Conservation (phyloP, 345 rosid species). For the Noccaea bulbosa region DNA sequence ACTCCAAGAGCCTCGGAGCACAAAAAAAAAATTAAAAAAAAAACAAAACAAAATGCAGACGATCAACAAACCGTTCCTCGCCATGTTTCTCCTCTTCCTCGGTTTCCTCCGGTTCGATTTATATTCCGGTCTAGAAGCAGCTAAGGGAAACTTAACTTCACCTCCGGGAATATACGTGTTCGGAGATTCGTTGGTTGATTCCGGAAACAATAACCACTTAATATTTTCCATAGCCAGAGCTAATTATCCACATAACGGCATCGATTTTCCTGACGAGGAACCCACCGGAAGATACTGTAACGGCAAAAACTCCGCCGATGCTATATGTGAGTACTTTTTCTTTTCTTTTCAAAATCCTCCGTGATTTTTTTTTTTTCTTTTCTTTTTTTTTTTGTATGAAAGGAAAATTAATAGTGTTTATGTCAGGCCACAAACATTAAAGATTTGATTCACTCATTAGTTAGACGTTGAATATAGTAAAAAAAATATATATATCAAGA, state of each 20-base stretch:
- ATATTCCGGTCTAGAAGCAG: not conserved
- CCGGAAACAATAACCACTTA: conserved; percentile 50
- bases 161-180: conserved; percentile 48
- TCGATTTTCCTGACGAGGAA: conserved; percentile 48
- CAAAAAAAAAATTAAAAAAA: not conserved
- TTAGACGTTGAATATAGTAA: not conserved
- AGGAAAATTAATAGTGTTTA: not conserved
- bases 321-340: conserved; percentile 24
- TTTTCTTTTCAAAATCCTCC: not conserved
- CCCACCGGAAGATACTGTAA: conserved; percentile 55
- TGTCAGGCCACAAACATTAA: conserved; percentile 9
- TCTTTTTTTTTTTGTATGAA: no score
- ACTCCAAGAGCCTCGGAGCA: not conserved
- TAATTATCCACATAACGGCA: conserved; percentile 47
- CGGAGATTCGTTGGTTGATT: conserved; percentile 54
- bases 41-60: not conserved
- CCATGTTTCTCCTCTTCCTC: not conserved
- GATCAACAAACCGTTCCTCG: not conserved
- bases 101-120: conserved; percentile 3
- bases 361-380: no score
- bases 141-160: not conserved
- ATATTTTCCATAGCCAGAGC: conserved; percentile 37
- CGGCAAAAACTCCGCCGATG: conserved; percentile 50
- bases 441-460: not conserved
- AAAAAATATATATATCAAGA: not conserved